These are phyloP conservation scores for Kandelia obovata DNA, from an alignment of 345 rosid genomes.

Conservation along the genomic window DNA sequence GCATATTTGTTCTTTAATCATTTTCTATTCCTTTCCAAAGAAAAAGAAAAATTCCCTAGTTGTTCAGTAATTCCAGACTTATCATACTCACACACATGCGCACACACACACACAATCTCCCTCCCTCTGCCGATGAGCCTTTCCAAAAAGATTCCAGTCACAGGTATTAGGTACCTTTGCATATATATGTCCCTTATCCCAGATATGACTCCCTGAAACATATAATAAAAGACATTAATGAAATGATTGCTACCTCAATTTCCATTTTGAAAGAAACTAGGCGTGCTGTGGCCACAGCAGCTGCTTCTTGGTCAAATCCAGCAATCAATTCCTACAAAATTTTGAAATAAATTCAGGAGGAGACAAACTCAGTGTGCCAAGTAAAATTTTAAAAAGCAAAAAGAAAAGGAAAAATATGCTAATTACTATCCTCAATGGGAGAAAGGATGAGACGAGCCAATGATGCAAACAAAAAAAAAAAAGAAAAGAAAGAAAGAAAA, in stretches of 20 bases:
- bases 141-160: too few relatives aligned
- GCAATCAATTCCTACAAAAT: slow-evolving; percentile 72
- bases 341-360: slow-evolving; percentile 3
- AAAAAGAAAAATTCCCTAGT: too few relatives aligned
- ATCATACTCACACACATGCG: too few relatives aligned
- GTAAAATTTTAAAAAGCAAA: neutral
- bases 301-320: slow-evolving; percentile 99
- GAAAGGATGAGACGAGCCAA: neutral
- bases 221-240: neutral
- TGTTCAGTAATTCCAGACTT: too few relatives aligned
- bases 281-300: slow-evolving; percentile 93
- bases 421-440: neutral
- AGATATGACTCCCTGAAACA: neutral
- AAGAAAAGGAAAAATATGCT: neutral
- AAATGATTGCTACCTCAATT: slow-evolving; percentile 58
- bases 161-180: neutral
- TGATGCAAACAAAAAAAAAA: too few relatives aligned
- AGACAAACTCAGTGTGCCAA: neutral
- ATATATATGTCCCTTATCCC: neutral
- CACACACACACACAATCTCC: too few relatives aligned
- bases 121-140: too few relatives aligned
- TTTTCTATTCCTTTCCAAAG: too few relatives aligned
- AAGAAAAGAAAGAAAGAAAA: too few relatives aligned
- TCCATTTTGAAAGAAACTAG: slow-evolving; percentile 93
- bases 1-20: too few relatives aligned